Base-by-base conservation (phyloP, 352 stramenopile genomes). In the Phytophthora hybrid region DNA sequence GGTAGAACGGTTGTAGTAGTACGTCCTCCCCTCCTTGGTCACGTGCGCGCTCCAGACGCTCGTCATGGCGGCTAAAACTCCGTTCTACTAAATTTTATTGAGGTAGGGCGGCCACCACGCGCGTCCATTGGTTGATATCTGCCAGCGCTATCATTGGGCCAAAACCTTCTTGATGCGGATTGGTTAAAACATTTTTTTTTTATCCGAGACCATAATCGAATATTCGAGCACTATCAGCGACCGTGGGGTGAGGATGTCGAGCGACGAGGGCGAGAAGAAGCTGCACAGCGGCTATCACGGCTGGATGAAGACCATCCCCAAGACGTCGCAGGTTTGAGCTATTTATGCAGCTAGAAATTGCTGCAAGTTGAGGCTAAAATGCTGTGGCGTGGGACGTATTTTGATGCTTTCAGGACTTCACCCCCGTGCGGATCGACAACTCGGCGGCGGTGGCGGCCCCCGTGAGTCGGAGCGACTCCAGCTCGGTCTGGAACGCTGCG, bases 1-100 rank as follows among this genome's bases (percentile, higher is more conserved):
- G 10, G 89, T 95, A 60, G 65, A 81, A 66, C 87, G 87, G 78
- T 97, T 97, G 84, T 97, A 95, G 79, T 96, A 97, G 75, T 97
- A 97, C 63, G 85, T 84, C 18, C 86, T 83, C 26, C 90, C 90
- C 49, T 97, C 90, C 72, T 96, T 95, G 29, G 89, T 96, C 71
- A 88, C 83, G 79, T 97, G 84, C 72, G 93, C 88, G 74, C 88
- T 97, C 88, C 90, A 97, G 21, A 91, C 76, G 41, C 72, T 77
- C 64, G 80, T 76, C 79, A 77, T 78, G 63, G 46, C 37, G 8
- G 4, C 7, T 13, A 6, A 13, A 23, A 19, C 44, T 52, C 44
- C 8, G 14, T 18, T 31, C 26, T 31, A 31, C 23, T 26, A 1
- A 26, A 26, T 31, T 31, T 0, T 23, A 29, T 19, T 37, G 29